Percentiles rank a stretch among this genome's conserved stretches.
Conservation (phyloP, 2,329 filamentous ascomycete species). For the Myriosclerotinia scirpicola region DNA sequence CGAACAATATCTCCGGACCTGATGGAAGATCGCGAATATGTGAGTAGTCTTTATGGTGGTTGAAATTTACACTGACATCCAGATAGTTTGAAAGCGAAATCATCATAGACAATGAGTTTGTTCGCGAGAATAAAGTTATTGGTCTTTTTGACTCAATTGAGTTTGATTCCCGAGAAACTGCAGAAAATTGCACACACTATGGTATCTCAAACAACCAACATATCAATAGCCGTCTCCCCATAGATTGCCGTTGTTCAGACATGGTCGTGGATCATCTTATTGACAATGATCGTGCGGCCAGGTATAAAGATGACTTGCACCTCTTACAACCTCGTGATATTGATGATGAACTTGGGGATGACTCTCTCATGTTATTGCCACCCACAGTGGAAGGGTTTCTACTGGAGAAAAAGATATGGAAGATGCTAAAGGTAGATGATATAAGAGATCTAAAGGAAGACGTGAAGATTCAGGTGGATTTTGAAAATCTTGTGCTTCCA, state of each 20-base stretch:
- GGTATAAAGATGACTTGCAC: slow-evolving; percentile 1
- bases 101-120: slow-evolving; percentile 1
- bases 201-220: background rate
- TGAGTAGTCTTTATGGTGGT: background rate
- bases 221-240: background rate
- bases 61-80: background rate
- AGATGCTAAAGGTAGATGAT: background rate
- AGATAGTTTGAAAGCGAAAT: slow-evolving; percentile 7
- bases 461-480: background rate
- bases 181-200: background rate
- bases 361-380: slow-evolving; percentile 5
- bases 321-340: background rate
- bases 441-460: background rate
- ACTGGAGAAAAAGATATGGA: background rate
- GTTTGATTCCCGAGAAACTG: background rate
- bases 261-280: slow-evolving; percentile 1
- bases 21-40: background rate
- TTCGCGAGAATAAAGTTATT: background rate
- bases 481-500: background rate
- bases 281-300: slow-evolving; percentile 9
- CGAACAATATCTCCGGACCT: background rate
- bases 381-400: background rate
- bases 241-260: background rate
- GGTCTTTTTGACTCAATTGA: slow-evolving; percentile 10
- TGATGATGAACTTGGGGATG: background rate